phyloP scores from a whole-genome alignment of 2,329 filamentous ascomycete species.

The Claviceps sp. region DNA sequence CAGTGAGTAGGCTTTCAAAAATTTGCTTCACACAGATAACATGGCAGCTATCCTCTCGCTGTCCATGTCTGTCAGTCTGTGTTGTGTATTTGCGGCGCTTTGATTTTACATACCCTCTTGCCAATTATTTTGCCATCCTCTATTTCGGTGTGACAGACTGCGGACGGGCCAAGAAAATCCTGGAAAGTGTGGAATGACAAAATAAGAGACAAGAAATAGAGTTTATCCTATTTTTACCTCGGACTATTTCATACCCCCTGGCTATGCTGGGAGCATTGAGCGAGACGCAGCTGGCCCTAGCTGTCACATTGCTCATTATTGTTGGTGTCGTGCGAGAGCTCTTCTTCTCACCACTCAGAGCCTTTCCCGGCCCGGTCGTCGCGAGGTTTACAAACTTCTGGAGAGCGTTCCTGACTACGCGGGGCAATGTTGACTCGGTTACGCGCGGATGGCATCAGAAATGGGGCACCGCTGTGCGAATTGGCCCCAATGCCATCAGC shows the following conservation, averaged over 20 bases:
- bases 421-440: slow-evolving; percentile 5
- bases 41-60: not conserved
- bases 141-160: not conserved
- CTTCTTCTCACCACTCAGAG: slow-evolving; percentile 7
- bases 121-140: not conserved
- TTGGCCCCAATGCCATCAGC: slow-evolving; percentile 9
- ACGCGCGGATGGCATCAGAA: slow-evolving; percentile 7
- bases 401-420: slow-evolving; percentile 5
- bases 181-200: not conserved
- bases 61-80: not conserved
- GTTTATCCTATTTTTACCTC: not conserved
- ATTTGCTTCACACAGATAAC: not conserved
- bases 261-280: not conserved
- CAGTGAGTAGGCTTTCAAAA: too few species aligned
- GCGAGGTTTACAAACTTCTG: slow-evolving; percentile 8
- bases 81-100: not conserved
- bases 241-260: not conserved
- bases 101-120: not conserved
- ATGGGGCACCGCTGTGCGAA: slow-evolving; percentile 9
- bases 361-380: slow-evolving; percentile 6
- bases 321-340: not conserved
- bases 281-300: slow-evolving; percentile 1
- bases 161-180: not conserved
- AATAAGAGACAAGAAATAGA: not conserved
- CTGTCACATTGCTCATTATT: slow-evolving; percentile 1